Percentiles rank a stretch among this genome's conserved stretches.
phyloP scores from a whole-genome alignment of 2,329 filamentous ascomycete genomes.

The Exophiala bonariae region DNA sequence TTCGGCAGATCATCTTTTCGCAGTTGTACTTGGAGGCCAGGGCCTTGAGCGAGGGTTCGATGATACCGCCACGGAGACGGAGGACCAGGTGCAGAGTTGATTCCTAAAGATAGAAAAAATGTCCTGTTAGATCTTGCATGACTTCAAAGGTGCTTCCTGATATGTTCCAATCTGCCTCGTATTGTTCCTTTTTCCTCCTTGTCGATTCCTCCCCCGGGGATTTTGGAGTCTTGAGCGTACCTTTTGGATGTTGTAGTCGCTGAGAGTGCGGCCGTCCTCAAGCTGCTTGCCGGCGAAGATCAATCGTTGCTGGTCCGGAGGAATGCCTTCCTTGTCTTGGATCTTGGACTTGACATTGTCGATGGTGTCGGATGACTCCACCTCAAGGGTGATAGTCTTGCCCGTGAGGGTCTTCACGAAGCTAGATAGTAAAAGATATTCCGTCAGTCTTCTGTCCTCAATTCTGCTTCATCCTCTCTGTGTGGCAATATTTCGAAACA shows the following conservation, averaged over 20 bases:
- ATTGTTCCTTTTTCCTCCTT: background rate
- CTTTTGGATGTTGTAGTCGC: conserved; percentile 99
- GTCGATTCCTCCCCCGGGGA: background rate
- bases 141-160: background rate
- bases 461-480: conserved; percentile 33
- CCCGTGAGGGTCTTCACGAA: conserved; percentile 99
- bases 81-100: conserved; percentile 98
- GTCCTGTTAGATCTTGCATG: conserved; percentile 8
- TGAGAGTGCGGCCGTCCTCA: conserved; percentile 94
- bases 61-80: conserved; percentile 98
- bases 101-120: no score
- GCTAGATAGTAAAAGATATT: no score
- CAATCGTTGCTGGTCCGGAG: conserved; percentile 95
- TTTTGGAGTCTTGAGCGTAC: conserved; percentile 51
- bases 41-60: conserved; percentile 97
- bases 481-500: conserved; percentile 17
- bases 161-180: background rate
- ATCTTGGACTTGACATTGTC: conserved; percentile 99
- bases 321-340: conserved; percentile 99
- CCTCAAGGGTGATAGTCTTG: conserved; percentile 99
- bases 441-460: conserved; percentile 8
- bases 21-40: conserved; percentile 99
- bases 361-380: conserved; percentile 98
- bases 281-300: conserved; percentile 99
- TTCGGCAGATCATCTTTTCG: conserved; percentile 99